Conservation (phyloP, 805 yeast species). For the Metschnikowia gelsemii region DNA sequence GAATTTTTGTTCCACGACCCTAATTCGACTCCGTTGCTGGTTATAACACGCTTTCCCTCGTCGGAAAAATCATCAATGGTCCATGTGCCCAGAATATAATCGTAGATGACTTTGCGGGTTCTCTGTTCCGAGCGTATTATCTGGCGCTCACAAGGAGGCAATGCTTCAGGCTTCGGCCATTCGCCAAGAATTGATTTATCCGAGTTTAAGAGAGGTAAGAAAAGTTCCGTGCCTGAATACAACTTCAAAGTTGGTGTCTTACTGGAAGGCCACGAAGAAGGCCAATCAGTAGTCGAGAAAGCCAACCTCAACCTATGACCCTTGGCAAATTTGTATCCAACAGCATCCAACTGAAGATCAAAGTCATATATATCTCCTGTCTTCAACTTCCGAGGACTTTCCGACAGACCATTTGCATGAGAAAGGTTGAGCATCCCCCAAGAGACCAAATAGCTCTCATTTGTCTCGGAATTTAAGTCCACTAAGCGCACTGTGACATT, state of each 20-base stretch:
- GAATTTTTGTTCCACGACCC: constrained; percentile 11
- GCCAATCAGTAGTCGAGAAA: constrained; percentile 48
- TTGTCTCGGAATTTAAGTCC: constrained; percentile 38
- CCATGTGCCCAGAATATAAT: constrained; percentile 4
- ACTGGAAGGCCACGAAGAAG: constrained; percentile 47
- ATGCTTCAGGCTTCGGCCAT: constrained; percentile 6
- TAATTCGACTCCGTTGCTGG: constrained; percentile 3
- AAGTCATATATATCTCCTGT: constrained; percentile 35
- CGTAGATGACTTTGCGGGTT: constrained; percentile 4
- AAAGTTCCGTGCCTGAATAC: constrained; percentile 1
- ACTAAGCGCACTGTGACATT: constrained; percentile 40
- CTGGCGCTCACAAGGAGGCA: constrained; percentile 6
- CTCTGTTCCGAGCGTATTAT: constrained; percentile 5
- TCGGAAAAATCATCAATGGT: constrained; percentile 9
- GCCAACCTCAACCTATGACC: constrained; percentile 43
- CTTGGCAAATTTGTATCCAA: constrained; percentile 34
- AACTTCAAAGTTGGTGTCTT: constrained; percentile 21
- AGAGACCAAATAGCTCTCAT: constrained; percentile 39
- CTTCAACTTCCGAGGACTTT: constrained; percentile 36
- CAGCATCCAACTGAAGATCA: constrained; percentile 37
- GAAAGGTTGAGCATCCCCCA: constrained; percentile 48
- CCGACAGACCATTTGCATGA: constrained; percentile 40
- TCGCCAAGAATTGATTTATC: background rate
- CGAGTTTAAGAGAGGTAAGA: constrained; percentile 1
- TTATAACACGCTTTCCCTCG: constrained; percentile 3